Percentiles rank a stretch among this genome's conserved stretches.
These are phyloP conservation scores for Gossypium trilobum DNA, from an alignment of 441 rosid genomes.

Conservation along the genomic window DNA sequence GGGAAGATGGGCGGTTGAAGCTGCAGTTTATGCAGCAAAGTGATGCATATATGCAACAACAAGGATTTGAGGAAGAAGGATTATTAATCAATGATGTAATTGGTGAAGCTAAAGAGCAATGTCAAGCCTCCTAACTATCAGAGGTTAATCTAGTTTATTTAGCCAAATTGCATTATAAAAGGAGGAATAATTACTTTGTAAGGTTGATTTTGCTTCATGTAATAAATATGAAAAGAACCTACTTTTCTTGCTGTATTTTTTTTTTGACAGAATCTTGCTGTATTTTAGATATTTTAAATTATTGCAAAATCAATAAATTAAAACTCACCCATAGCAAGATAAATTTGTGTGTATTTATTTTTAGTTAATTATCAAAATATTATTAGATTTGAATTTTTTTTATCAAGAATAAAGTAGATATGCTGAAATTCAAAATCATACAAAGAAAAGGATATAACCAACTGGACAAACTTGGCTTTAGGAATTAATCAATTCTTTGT, in stretches of 20 bases:
- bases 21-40: constrained; percentile 19
- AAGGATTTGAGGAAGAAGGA: constrained; percentile 13
- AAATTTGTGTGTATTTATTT: no score
- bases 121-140: constrained; percentile 3
- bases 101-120: constrained; percentile 3
- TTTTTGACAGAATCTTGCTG: background rate
- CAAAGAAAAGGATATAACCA: no score
- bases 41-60: constrained; percentile 24
- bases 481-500: no score
- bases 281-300: background rate
- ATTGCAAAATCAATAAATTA: no score
- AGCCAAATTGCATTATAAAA: background rate
- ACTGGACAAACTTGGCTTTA: no score
- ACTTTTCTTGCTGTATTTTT: background rate
- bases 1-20: constrained; percentile 54
- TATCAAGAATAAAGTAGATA: no score
- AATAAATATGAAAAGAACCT: background rate
- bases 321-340: no score
- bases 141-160: background rate
- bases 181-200: no score
- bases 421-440: no score
- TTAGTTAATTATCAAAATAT: no score
- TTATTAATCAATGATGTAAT: background rate
- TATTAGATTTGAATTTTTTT: no score
- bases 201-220: background rate